These are phyloP conservation scores for Citeromyces nyonsensis DNA, from an alignment of 805 yeast species.

Conservation along the genomic window DNA sequence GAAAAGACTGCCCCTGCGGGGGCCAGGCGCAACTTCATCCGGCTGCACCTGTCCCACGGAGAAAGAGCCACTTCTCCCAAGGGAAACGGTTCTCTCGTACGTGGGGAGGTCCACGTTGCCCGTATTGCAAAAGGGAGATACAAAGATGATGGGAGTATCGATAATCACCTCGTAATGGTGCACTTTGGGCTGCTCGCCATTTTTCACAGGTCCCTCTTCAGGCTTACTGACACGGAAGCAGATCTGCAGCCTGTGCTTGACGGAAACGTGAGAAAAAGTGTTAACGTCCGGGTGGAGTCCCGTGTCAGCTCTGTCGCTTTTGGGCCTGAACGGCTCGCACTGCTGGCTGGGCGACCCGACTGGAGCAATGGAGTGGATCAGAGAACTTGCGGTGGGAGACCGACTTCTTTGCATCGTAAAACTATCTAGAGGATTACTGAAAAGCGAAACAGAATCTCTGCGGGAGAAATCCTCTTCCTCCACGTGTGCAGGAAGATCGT, in stretches of 20 bases:
- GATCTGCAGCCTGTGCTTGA: constrained; percentile 56
- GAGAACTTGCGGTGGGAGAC: too few relatives aligned
- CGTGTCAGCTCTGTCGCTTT: neutral
- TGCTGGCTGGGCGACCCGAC: too few relatives aligned
- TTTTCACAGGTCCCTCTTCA: constrained; percentile 19
- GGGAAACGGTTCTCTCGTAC: constrained; percentile 8
- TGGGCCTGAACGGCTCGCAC: too few relatives aligned
- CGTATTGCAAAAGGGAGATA: constrained; percentile 22
- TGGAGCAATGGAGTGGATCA: too few relatives aligned
- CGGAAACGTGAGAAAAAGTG: constrained; percentile 44
- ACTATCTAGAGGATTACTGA: constrained; percentile 1
- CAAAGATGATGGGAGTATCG: constrained; percentile 53
- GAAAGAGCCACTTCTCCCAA: neutral
- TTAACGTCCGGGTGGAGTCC: constrained; percentile 43
- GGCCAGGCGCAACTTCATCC: constrained; percentile 9
- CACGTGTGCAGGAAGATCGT: constrained; percentile 6
- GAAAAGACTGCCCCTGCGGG: constrained; percentile 1
- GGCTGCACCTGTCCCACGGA: constrained; percentile 6
- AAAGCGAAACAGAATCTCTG: too few relatives aligned
- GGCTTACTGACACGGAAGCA: constrained; percentile 54
- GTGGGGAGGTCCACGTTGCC: constrained; percentile 22
- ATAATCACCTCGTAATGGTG: constrained; percentile 73
- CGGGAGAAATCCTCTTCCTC: too few relatives aligned
- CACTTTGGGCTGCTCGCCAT: constrained; percentile 21
- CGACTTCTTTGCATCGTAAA: too few relatives aligned